Evolutionary conservation across 2,329 filamentous ascomycete genomes (phyloP).

Genomic region (Botrytis sinoallii): DNA sequence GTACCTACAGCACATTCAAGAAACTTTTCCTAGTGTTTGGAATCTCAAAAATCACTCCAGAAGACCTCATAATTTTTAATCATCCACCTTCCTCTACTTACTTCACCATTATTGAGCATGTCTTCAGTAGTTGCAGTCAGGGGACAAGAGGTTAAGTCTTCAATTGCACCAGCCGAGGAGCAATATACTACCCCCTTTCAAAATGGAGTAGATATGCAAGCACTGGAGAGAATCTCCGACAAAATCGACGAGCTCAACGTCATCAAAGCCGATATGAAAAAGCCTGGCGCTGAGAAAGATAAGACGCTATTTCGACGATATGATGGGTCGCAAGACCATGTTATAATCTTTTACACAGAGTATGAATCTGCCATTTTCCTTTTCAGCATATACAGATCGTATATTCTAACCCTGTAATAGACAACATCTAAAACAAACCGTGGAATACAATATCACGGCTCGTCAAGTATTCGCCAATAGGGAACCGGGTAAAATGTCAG

Average conservation of each 20-base stretch:
- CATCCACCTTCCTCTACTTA: neutral
- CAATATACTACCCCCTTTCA: neutral
- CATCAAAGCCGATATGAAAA: slow-evolving; percentile 43
- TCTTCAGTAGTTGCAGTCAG: neutral
- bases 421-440: slow-evolving; percentile 68
- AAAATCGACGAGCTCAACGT: slow-evolving; percentile 55
- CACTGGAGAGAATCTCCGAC: slow-evolving; percentile 46
- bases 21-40: too few species aligned
- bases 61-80: neutral
- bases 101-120: neutral
- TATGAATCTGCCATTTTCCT: neutral
- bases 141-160: neutral
- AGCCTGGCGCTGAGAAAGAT: slow-evolving; percentile 73
- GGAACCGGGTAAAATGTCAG: slow-evolving; percentile 66
- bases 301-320: slow-evolving; percentile 81
- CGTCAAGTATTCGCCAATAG: slow-evolving; percentile 68
- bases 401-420: slow-evolving; percentile 1
- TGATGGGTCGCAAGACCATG: slow-evolving; percentile 75
- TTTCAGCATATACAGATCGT: neutral
- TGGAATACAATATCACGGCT: slow-evolving; percentile 79
- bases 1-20: neutral
- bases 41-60: neutral
- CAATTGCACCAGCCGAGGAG: neutral
- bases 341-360: slow-evolving; percentile 81
- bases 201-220: slow-evolving; percentile 28